Conservation (phyloP, 805 yeast genomes). For the Hanseniaspora occidentalis region DNA sequence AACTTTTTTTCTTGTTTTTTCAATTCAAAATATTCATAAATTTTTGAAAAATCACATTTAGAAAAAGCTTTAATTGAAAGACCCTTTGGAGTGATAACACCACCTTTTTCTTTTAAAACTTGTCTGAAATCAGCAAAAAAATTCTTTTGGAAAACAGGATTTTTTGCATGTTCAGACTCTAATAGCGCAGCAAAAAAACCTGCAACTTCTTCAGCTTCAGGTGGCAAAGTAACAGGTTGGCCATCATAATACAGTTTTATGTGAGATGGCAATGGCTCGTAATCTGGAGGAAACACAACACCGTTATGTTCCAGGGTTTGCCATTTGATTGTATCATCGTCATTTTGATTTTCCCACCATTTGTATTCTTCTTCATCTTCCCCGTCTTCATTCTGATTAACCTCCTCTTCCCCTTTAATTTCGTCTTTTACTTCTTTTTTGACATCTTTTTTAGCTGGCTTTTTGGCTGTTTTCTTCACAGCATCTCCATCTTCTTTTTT, state of each 20-base stretch:
- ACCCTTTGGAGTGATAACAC: conserved; percentile 33
- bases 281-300: conserved; percentile 85
- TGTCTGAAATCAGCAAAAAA: conserved; percentile 68
- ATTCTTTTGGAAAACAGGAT: conserved; percentile 75
- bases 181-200: conserved; percentile 87
- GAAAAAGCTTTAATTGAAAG: conserved; percentile 39
- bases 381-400: conserved; percentile 27
- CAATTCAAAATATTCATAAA: conserved; percentile 57
- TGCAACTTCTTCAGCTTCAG: conserved; percentile 89
- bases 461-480: conserved; percentile 12
- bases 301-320: conserved; percentile 77
- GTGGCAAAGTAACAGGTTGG: conserved; percentile 60
- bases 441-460: conserved; percentile 12
- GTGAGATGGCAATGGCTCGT: conserved; percentile 70
- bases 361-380: conserved; percentile 4
- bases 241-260: conserved; percentile 70
- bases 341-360: conserved; percentile 61
- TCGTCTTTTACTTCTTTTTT: conserved; percentile 24
- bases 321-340: conserved; percentile 77
- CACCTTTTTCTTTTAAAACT: conserved; percentile 62
- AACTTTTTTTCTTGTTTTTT: conserved; percentile 61
- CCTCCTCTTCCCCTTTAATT: conserved; percentile 28
- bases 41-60: conserved; percentile 67
- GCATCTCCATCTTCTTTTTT: conserved; percentile 5
- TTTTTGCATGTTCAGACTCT: conserved; percentile 78